phyloP scores from a whole-genome alignment of 139 green algal species.

The Chlamydomonas eustigma region DNA sequence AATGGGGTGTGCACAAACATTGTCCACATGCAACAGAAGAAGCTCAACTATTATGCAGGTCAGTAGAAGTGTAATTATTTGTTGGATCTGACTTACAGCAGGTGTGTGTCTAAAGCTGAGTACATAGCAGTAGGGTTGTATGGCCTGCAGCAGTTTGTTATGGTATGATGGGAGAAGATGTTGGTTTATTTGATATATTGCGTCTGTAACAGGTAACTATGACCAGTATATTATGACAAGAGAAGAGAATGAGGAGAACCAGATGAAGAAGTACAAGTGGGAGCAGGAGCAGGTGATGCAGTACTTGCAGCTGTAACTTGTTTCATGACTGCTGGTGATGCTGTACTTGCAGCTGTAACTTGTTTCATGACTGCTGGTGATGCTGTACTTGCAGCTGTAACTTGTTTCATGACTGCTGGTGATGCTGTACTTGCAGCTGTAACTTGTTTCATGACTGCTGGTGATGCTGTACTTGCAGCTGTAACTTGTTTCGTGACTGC shows the following conservation, averaged over 20 bases:
- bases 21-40: conserved; percentile 87
- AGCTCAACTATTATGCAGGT: conserved; percentile 87
- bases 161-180: too few species aligned
- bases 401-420: conserved; percentile 1
- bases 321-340: not conserved
- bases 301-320: conserved; percentile 51
- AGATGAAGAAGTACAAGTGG: conserved; percentile 87
- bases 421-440: conserved; percentile 30
- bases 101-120: conserved; percentile 7
- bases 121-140: conserved; percentile 4
- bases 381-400: conserved; percentile 31
- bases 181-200: too few species aligned
- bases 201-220: conserved; percentile 43
- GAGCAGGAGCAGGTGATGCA: conserved; percentile 67
- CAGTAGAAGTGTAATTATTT: too few species aligned
- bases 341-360: conserved; percentile 31
- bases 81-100: not conserved
- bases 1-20: conserved; percentile 98
- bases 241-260: conserved; percentile 86
- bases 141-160: too few species aligned
- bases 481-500: too few species aligned
- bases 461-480: too few species aligned
- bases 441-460: conserved; percentile 2
- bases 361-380: conserved; percentile 1
- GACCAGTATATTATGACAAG: conserved; percentile 85